These are phyloP conservation scores for Macrocybe gigantea DNA, from an alignment of 768 basidiomycete genomes.

Conservation along the genomic window DNA sequence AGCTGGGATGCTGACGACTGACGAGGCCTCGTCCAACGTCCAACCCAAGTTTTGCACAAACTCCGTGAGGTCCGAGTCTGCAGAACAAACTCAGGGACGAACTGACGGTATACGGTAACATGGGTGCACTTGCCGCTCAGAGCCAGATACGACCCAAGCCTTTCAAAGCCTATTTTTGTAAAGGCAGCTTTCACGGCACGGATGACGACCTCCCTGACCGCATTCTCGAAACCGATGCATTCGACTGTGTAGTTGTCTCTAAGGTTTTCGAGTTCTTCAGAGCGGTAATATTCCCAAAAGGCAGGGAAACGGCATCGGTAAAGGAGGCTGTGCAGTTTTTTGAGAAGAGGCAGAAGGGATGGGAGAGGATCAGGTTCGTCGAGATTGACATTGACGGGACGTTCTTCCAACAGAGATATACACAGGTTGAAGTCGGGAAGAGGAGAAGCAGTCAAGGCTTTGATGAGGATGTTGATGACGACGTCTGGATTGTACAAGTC, in stretches of 20 bases:
- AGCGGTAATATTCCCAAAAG: constrained; percentile 77
- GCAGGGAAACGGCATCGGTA: constrained; percentile 84
- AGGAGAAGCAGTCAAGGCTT: constrained; percentile 79
- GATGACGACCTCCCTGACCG: constrained; percentile 72
- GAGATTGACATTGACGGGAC: constrained; percentile 42
- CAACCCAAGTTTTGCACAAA: constrained; percentile 67
- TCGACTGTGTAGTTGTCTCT: constrained; percentile 87
- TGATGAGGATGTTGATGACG: constrained; percentile 91
- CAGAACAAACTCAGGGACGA: not conserved
- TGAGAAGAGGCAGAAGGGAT: constrained; percentile 59
- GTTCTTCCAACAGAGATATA: constrained; percentile 85
- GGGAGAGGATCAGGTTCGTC: constrained; percentile 85
- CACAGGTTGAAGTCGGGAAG: constrained; percentile 94
- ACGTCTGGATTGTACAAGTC: constrained; percentile 91
- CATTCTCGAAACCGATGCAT: constrained; percentile 75
- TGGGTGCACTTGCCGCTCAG: constrained; percentile 43
- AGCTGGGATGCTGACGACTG: constrained; percentile 63
- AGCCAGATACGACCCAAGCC: constrained; percentile 69
- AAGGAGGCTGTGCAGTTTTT: constrained; percentile 61
- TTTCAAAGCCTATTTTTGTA: constrained; percentile 59
- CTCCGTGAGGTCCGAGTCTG: constrained; percentile 51
- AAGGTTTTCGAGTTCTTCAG: constrained; percentile 61
- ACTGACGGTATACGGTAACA: not conserved
- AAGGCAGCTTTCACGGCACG: constrained; percentile 77
- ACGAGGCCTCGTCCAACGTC: constrained; percentile 46